These are phyloP conservation scores for Acacia confusa DNA, from an alignment of 306 rosid genomes.

Conservation along the genomic window DNA sequence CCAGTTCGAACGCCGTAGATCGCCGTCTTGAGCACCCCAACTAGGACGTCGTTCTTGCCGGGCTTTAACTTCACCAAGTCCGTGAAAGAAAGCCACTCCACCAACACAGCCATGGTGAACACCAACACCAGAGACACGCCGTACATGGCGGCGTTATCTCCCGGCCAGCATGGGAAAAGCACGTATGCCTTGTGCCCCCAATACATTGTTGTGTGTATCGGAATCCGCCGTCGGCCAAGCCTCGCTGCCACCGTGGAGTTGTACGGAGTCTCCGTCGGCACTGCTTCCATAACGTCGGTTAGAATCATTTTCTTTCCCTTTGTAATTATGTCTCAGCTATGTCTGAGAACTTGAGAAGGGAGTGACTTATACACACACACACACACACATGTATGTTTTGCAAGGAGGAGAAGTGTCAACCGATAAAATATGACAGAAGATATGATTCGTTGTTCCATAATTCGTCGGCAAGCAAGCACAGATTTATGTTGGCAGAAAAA, in stretches of 20 bases:
- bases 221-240: conserved; percentile 41
- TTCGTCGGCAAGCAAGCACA: conserved; percentile 14
- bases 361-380: neutral
- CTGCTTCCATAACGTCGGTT: neutral
- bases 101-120: conserved; percentile 51
- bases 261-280: neutral
- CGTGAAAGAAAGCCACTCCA: conserved; percentile 63
- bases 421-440: neutral
- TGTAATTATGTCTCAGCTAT: neutral
- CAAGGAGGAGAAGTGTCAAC: neutral
- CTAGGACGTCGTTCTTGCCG: neutral
- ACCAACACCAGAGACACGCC: conserved; percentile 58
- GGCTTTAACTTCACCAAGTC: conserved; percentile 46
- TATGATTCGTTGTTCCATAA: conserved; percentile 22
- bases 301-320: neutral
- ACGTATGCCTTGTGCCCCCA: conserved; percentile 62
- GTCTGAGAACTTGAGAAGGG: neutral
- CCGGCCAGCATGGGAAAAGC: conserved; percentile 71
- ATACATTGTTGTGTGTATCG: conserved; percentile 48
- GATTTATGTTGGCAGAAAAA: neutral
- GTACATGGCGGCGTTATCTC: conserved; percentile 56
- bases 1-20: conserved; percentile 40
- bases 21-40: conserved; percentile 35
- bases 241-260: conserved; percentile 40
- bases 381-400: neutral